phyloP scores from a whole-genome alignment of 345 rosid species.

The Boechera retrofracta region DNA sequence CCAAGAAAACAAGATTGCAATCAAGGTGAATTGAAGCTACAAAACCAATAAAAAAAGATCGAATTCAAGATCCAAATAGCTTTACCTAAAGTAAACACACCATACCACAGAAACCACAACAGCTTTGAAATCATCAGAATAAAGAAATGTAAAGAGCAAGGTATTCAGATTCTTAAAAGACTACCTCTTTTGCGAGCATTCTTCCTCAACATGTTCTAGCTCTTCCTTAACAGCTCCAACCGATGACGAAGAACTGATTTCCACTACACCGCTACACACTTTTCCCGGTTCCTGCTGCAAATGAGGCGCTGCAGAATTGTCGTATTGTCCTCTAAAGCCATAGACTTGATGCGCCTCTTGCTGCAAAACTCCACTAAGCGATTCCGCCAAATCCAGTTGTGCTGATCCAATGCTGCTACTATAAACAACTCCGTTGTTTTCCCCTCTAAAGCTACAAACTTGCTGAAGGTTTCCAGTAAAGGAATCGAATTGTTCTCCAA shows the following conservation, averaged over 20 bases:
- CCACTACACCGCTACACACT: constrained; percentile 24
- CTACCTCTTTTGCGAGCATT: constrained; percentile 46
- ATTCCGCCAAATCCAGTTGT: constrained; percentile 30
- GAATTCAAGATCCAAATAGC: not conserved
- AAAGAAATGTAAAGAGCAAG: not conserved
- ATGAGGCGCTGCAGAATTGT: not conserved
- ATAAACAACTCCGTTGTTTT: constrained; percentile 33
- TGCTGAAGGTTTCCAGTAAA: constrained; percentile 28
- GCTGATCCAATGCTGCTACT: constrained; percentile 42
- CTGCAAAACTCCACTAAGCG: constrained; percentile 40
- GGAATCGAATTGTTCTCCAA: constrained; percentile 37
- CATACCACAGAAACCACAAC: not conserved
- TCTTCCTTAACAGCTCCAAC: constrained; percentile 45
- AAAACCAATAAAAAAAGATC: not conserved
- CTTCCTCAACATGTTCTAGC: constrained; percentile 34
- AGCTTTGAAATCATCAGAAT: constrained; percentile 1
- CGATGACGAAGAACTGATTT: constrained; percentile 45
- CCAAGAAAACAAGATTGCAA: constrained; percentile 10
- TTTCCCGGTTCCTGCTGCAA: constrained; percentile 21
- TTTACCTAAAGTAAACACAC: constrained; percentile 13
- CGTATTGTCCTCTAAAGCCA: constrained; percentile 24
- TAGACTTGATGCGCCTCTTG: constrained; percentile 16
- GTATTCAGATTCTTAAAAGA: constrained; percentile 7
- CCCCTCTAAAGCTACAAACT: constrained; percentile 28
- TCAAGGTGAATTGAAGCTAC: not conserved